These are phyloP conservation scores for Tolypocladium pustulatum DNA, from an alignment of 2,329 filamentous ascomycete genomes.

Conservation along the genomic window DNA sequence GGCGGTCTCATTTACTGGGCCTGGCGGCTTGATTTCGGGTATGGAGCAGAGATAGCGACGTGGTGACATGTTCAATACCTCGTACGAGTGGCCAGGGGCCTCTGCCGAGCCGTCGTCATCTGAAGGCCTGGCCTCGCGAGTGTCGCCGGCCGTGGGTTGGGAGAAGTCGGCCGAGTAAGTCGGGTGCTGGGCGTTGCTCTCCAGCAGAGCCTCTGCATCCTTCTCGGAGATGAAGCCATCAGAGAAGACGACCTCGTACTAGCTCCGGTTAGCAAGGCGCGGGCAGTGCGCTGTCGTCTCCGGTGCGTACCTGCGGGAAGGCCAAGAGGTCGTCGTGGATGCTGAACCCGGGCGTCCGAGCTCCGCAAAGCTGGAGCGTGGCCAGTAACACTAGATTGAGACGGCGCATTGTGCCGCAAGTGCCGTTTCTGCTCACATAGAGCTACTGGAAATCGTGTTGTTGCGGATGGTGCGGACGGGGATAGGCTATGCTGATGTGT, in stretches of 20 bases:
- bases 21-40: constrained; percentile 52
- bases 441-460: constrained; percentile 5
- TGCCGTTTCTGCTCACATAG: constrained; percentile 15
- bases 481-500: neutral
- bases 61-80: constrained; percentile 61
- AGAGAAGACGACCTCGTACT: constrained; percentile 76
- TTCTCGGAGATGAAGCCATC: constrained; percentile 61
- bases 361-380: constrained; percentile 32
- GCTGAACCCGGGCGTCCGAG: constrained; percentile 56
- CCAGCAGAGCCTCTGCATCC: constrained; percentile 54
- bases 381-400: constrained; percentile 33
- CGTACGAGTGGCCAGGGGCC: constrained; percentile 35
- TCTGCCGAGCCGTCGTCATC: constrained; percentile 22
- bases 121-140: constrained; percentile 5
- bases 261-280: neutral
- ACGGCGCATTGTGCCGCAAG: constrained; percentile 38
- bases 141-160: constrained; percentile 26
- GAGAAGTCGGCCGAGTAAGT: constrained; percentile 30
- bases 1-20: constrained; percentile 53
- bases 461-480: neutral
- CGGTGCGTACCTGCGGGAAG: constrained; percentile 62
- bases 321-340: constrained; percentile 82
- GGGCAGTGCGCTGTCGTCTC: neutral
- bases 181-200: constrained; percentile 21
- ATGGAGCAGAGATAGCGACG: constrained; percentile 77